phyloP scores from a whole-genome alignment of 148 eudicot species.

The Polygonum aviculare region DNA sequence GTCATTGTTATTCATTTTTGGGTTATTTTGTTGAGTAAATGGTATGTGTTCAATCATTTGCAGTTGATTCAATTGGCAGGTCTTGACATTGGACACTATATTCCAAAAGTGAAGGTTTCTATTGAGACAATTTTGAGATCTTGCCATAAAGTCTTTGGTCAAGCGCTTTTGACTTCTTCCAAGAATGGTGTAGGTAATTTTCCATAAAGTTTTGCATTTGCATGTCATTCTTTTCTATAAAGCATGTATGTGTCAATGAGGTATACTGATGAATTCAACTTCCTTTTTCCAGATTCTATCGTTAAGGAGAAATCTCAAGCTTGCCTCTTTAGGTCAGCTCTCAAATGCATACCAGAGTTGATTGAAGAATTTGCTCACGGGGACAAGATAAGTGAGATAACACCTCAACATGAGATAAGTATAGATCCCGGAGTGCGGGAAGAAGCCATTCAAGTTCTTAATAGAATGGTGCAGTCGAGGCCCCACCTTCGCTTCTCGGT shows the following conservation, averaged over 20 bases:
- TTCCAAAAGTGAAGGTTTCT: slow-evolving; percentile 96
- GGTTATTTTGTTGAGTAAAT: neutral
- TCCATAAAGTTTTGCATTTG: neutral
- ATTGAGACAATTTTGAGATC: slow-evolving; percentile 87
- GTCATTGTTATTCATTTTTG: neutral
- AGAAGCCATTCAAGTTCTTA: slow-evolving; percentile 92
- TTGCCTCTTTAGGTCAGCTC: slow-evolving; percentile 87
- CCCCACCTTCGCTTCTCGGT: slow-evolving; percentile 98
- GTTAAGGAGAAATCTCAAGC: slow-evolving; percentile 93
- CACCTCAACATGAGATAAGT: slow-evolving; percentile 96
- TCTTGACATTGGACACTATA: slow-evolving; percentile 83
- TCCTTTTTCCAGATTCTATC: slow-evolving; percentile 58
- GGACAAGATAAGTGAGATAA: slow-evolving; percentile 92
- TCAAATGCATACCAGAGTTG: slow-evolving; percentile 95
- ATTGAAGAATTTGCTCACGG: slow-evolving; percentile 96
- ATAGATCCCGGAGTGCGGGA: slow-evolving; percentile 99
- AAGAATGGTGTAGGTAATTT: slow-evolving; percentile 69
- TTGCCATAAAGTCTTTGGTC: slow-evolving; percentile 78
- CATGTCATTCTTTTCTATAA: neutral
- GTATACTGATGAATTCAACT: neutral
- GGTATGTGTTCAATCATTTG: neutral
- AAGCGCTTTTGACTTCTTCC: slow-evolving; percentile 94
- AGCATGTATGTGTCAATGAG: neutral
- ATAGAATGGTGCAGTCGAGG: slow-evolving; percentile 79
- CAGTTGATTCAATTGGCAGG: slow-evolving; percentile 39